Conservation (phyloP, 148 eudicot genomes). For the Spergularia marina region DNA sequence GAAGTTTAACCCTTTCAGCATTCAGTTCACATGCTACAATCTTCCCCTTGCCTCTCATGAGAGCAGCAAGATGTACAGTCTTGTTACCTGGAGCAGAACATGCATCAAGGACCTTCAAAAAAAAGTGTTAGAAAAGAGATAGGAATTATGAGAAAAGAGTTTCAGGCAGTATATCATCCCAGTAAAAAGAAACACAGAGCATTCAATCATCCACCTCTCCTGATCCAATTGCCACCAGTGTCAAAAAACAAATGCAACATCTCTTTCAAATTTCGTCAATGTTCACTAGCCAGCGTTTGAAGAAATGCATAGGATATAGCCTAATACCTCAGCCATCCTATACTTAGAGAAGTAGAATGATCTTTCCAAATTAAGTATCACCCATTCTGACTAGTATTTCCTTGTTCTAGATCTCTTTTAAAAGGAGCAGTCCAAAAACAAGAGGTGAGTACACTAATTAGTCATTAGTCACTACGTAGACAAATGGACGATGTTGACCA, state of each 20-base stretch:
- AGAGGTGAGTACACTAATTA: too few relatives aligned
- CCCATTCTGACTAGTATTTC: too few relatives aligned
- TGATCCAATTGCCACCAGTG: not conserved
- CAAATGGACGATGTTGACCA: too few relatives aligned
- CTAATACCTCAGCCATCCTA: too few relatives aligned
- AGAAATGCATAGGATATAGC: too few relatives aligned
- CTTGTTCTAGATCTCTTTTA: too few relatives aligned
- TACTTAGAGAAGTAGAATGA: too few relatives aligned
- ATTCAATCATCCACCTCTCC: conserved; percentile 3
- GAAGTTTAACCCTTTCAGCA: conserved; percentile 64
- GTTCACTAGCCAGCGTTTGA: not conserved
- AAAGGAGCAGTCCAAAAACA: too few relatives aligned
- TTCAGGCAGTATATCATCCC: not conserved
- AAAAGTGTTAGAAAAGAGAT: conserved; percentile 14
- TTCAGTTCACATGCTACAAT: conserved; percentile 86
- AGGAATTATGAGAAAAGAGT: not conserved
- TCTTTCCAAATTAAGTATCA: too few relatives aligned
- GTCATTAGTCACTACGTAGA: too few relatives aligned
- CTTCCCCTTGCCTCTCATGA: conserved; percentile 80
- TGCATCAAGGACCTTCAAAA: conserved; percentile 95
- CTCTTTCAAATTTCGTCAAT: not conserved
- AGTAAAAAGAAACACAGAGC: not conserved
- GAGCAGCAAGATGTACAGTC: conserved; percentile 90
- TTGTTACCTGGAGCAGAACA: conserved; percentile 99
- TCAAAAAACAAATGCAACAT: not conserved